These are phyloP conservation scores for Paecilomyces formosus DNA, from an alignment of 2,329 filamentous ascomycete genomes.

Conservation along the genomic window DNA sequence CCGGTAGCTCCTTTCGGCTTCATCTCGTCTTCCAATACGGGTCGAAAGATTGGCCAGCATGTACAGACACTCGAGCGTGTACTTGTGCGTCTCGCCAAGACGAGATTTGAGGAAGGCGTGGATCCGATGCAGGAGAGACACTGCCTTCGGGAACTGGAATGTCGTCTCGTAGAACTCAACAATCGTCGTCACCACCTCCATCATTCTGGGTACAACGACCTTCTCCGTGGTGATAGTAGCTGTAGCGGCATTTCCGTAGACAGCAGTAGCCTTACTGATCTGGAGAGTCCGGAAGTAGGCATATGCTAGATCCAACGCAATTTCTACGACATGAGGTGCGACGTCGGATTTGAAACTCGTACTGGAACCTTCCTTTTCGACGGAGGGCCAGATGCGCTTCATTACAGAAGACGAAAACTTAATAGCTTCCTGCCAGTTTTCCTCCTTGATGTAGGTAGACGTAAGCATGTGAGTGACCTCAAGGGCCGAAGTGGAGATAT, in stretches of 20 bases:
- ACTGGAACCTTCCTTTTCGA: conserved; percentile 21
- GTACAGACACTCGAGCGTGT: conserved; percentile 43
- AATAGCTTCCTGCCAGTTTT: conserved; percentile 21
- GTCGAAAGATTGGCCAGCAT: conserved; percentile 39
- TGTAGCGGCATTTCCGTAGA: conserved; percentile 28
- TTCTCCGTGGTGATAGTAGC: conserved; percentile 22
- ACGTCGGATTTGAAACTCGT: conserved; percentile 20
- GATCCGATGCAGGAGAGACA: conserved; percentile 21
- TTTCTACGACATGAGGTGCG: conserved; percentile 23
- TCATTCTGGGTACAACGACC: conserved; percentile 22
- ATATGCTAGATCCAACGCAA: conserved; percentile 25
- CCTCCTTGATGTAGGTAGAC: conserved; percentile 23
- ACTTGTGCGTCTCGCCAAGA: conserved; percentile 31
- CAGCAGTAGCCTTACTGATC: conserved; percentile 17
- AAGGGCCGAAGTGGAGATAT: conserved; percentile 18
- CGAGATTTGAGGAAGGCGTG: conserved; percentile 24
- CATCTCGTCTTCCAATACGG: conserved; percentile 28
- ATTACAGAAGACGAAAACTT: conserved; percentile 21
- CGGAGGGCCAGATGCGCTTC: conserved; percentile 24
- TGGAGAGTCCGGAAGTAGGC: conserved; percentile 26
- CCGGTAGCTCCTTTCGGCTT: conserved; percentile 36
- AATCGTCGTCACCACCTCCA: conserved; percentile 25
- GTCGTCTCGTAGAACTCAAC: conserved; percentile 31
- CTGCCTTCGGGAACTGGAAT: conserved; percentile 27
- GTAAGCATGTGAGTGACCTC: conserved; percentile 23